Evolutionary conservation across 2,329 filamentous ascomycete species (phyloP).

Genomic region (Didymella arachidicola): DNA sequence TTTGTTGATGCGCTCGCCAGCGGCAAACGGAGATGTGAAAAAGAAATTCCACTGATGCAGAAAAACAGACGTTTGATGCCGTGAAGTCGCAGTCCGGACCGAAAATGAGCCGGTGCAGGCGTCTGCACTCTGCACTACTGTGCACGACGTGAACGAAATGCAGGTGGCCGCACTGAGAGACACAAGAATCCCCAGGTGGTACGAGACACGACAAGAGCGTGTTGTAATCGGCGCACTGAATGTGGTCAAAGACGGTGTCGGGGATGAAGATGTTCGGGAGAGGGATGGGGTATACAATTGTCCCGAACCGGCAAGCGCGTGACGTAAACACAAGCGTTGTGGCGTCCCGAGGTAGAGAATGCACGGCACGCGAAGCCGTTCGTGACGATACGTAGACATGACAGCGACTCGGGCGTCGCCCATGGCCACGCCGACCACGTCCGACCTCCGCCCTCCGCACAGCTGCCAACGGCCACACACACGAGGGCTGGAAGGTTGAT

Average conservation of each 20-base stretch:
- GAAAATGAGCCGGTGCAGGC: neutral
- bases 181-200: neutral
- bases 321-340: conserved; percentile 12
- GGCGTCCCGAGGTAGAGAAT: conserved; percentile 14
- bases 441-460: conserved; percentile 1
- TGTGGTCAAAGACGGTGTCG: neutral
- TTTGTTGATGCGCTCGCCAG: conserved; percentile 8
- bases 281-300: conserved; percentile 10
- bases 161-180: neutral
- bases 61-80: neutral
- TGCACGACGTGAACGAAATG: neutral
- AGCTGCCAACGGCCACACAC: conserved; percentile 1
- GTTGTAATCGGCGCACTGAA: neutral
- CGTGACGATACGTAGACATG: conserved; percentile 14
- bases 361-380: conserved; percentile 17
- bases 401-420: conserved; percentile 12
- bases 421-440: conserved; percentile 14
- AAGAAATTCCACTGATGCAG: neutral
- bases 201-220: neutral
- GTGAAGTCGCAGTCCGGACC: neutral
- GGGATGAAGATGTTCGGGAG: conserved; percentile 7
- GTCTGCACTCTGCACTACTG: neutral
- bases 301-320: conserved; percentile 14
- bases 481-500: conserved; percentile 14
- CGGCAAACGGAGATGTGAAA: neutral